A percentile compares a stretch with the other conserved stretches of the same genome.
These are phyloP conservation scores for Whalleya microplaca DNA, from an alignment of 2,329 filamentous ascomycete genomes.

Conservation along the genomic window DNA sequence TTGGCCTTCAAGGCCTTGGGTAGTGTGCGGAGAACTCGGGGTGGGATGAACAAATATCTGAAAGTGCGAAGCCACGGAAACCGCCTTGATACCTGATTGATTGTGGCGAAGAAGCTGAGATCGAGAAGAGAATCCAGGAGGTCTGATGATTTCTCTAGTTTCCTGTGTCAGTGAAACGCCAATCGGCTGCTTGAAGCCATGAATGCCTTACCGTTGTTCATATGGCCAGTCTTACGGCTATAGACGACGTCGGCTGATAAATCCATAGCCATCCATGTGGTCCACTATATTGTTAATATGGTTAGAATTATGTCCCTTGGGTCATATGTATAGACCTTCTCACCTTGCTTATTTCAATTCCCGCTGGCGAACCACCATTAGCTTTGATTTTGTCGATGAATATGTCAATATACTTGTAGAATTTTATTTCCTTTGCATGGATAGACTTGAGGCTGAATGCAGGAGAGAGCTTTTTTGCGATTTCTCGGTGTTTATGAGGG, in stretches of 20 bases:
- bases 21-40: constrained; percentile 2
- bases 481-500: constrained; percentile 17
- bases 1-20: constrained; percentile 18
- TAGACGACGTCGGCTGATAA: constrained; percentile 26
- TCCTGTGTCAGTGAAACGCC: too few relatives aligned
- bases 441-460: constrained; percentile 18
- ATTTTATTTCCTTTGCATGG: constrained; percentile 17
- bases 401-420: constrained; percentile 10
- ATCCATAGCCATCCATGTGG: constrained; percentile 13
- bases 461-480: constrained; percentile 18
- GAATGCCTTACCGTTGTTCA: constrained; percentile 17
- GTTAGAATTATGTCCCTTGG: too few relatives aligned
- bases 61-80: constrained; percentile 14
- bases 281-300: constrained; percentile 7
- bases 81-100: constrained; percentile 21
- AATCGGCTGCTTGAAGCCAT: too few relatives aligned
- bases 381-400: constrained; percentile 15
- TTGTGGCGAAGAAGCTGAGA: constrained; percentile 16
- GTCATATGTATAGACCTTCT: too few relatives aligned
- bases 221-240: constrained; percentile 21
- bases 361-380: background rate
- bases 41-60: constrained; percentile 8
- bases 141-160: constrained; percentile 4
- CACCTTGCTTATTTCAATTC: constrained; percentile 2
- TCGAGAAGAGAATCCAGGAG: constrained; percentile 16